A percentile compares a stretch with the other conserved stretches of the same genome.
Conservation (phyloP, 805 yeast genomes). For the Maudiozyma pseudohumilis region DNA sequence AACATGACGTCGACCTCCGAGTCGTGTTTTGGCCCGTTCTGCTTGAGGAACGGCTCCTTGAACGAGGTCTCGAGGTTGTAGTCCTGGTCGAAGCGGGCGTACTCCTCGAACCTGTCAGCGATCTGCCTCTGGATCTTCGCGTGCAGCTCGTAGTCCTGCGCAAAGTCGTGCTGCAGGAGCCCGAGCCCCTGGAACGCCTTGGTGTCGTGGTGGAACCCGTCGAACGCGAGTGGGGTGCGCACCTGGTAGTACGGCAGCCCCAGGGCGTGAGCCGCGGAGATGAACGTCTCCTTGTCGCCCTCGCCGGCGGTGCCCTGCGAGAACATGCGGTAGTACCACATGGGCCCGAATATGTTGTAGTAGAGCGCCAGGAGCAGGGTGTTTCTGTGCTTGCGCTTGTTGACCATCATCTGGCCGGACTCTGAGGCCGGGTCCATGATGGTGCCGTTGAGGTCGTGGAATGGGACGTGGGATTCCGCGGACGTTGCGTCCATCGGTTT, state of each 20-base stretch:
- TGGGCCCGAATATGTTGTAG: conserved; percentile 60
- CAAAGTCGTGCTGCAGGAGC: conserved; percentile 68
- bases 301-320: conserved; percentile 73
- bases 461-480: conserved; percentile 29
- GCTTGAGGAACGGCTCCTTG: conserved; percentile 4
- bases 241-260: conserved; percentile 42
- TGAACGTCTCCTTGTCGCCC: conserved; percentile 72
- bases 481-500: conserved; percentile 7
- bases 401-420: conserved; percentile 59
- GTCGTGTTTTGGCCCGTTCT: neutral
- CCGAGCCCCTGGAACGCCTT: conserved; percentile 50
- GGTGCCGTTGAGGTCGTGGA: conserved; percentile 53
- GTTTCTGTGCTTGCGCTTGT: conserved; percentile 48
- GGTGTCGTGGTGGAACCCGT: conserved; percentile 30
- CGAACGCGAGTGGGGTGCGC: conserved; percentile 20
- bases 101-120: neutral
- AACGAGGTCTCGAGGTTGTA: conserved; percentile 5
- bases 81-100: neutral
- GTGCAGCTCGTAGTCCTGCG: conserved; percentile 38
- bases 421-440: conserved; percentile 63
- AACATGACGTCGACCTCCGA: conserved; percentile 22
- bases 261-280: conserved; percentile 49
- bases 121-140: conserved; percentile 7
- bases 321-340: conserved; percentile 54
- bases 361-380: conserved; percentile 52